Evolutionary conservation across 2,329 filamentous ascomycete genomes (phyloP), one percentile per base, ranked within the genome.

Genomic region (Scedosporium minutisporum): DNA sequence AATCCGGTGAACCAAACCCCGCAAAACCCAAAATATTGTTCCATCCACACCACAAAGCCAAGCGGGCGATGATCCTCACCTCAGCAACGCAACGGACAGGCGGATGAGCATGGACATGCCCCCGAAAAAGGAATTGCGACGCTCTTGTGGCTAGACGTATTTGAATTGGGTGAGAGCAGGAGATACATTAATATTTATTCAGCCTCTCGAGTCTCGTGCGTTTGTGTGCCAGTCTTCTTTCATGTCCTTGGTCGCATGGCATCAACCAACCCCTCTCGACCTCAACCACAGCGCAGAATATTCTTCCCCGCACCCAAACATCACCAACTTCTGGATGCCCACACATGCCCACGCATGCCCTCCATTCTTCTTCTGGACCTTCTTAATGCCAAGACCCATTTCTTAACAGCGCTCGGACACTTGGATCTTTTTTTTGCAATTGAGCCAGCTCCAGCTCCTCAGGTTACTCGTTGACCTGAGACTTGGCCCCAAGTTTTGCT

Each of bases 261-360:
- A 38, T 16, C 27, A 58, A 25, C 42, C 44, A n/a, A 21, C 44
- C 59, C 14, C 59, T 55, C 51, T 23, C 7, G 12, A 55, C 51
- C 51, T 12, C 33, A 25, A 27, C 21, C 53, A 57, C 51, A 55
- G 51, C 51, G n/a, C 33, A 59, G 21, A 44, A 59, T 41, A 23
- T 41, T 42, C 57, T 59, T 42, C 57, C 27, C 41, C 58, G 58
- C 41, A 60, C 42, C 58, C 58, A 60, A 21, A 51, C 23, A 53
- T 33, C 23, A 10, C 33, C 25, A 51, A 60, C 44, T 3, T 60
- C 25, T 60, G 27, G 41, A 29, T 21, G 12, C 18, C 29, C 3
- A 38, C 55, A 7, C 29, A 29, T 18, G 27, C 25, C 21, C 25
- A 33, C 42, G 7, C 58, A n/a, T 46, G 27, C 58, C n/a, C 7